Evolutionary conservation across 257 asterid genomes (phyloP), one percentile per base, ranked within the genome.

Genomic region (Leonotis leonurus): DNA sequence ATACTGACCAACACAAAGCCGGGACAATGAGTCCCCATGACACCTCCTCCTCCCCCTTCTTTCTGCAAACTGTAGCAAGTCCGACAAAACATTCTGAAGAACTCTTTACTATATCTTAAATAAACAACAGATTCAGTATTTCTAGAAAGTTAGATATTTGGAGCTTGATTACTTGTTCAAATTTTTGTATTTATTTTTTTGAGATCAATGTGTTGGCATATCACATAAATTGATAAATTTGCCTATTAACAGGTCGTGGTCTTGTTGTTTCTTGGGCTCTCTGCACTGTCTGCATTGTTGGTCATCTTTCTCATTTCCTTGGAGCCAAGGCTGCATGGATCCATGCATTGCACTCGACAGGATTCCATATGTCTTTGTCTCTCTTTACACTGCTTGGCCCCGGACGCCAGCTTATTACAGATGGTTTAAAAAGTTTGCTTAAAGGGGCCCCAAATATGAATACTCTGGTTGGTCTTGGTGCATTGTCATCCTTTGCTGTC

Each of bases 401-500:
- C 30, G 99, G 99, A 56, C 94, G 96, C 49, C 92, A 77, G 53
- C 94, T 93, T 53, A 90, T 93, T 43, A 52, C 70, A 56, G 99
- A 93, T 79, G 99, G 97, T 65, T 70, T 93, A 73, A 93, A 78
- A 82, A 89, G 99, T 70, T 82, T 93, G 33, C 73, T 73, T 63
- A 83, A 82, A 78, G 97, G 99, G 60, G 77, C 92, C 35, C 99
- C 99, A 46, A 93, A 93, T 80, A 93, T 93, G 99, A 93, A 93
- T 66, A 93, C 99, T 6, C 73, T 93, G 72, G 99, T 93, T 83
- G 96, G 99, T 70, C 97, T 93, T 73, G 99, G 99, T 77, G 99
- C 97, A 68, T 55, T 93, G 69, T 93, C 99, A 72, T 93, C 99
- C 48, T 89, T 93, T 85, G 78, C 91, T 67, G 99, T 93, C 79